A percentile compares a stretch with the other conserved stretches of the same genome.
Conservation (phyloP, 805 yeast genomes). For the Pichia occidentalis region DNA sequence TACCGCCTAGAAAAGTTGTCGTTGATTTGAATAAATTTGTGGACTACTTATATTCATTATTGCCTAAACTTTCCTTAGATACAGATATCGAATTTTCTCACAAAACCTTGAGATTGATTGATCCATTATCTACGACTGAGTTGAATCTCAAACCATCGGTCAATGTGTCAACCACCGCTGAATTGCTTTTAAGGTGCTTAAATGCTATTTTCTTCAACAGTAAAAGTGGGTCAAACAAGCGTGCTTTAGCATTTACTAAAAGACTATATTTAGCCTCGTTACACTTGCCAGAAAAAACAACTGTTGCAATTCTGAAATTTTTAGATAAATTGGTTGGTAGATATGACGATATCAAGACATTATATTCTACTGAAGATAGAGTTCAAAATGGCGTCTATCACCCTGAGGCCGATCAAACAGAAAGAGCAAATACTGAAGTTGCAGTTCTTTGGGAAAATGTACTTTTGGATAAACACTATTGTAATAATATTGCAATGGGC, state of each 20-base stretch:
- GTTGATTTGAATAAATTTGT: slow-evolving; percentile 80
- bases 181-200: slow-evolving; percentile 66
- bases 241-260: slow-evolving; percentile 80
- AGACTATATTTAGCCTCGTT: slow-evolving; percentile 60
- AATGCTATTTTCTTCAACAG: slow-evolving; percentile 79
- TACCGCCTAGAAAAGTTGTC: slow-evolving; percentile 62
- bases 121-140: slow-evolving; percentile 49
- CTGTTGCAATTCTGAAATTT: slow-evolving; percentile 71
- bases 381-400: slow-evolving; percentile 74
- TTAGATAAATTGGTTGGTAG: slow-evolving; percentile 67
- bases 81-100: slow-evolving; percentile 82
- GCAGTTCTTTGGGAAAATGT: slow-evolving; percentile 89
- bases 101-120: slow-evolving; percentile 71
- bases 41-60: slow-evolving; percentile 60
- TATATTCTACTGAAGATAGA: slow-evolving; percentile 84
- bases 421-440: slow-evolving; percentile 77
- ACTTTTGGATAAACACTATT: slow-evolving; percentile 72
- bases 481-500: slow-evolving; percentile 74
- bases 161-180: slow-evolving; percentile 84
- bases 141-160: slow-evolving; percentile 54
- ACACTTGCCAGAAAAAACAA: slow-evolving; percentile 83
- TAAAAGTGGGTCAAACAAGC: slow-evolving; percentile 53
- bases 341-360: slow-evolving; percentile 64
- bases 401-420: slow-evolving; percentile 57
- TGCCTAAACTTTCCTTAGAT: slow-evolving; percentile 66